Conservation (phyloP, 1,139 yeast species). For the Kluyveromyces sp. region DNA sequence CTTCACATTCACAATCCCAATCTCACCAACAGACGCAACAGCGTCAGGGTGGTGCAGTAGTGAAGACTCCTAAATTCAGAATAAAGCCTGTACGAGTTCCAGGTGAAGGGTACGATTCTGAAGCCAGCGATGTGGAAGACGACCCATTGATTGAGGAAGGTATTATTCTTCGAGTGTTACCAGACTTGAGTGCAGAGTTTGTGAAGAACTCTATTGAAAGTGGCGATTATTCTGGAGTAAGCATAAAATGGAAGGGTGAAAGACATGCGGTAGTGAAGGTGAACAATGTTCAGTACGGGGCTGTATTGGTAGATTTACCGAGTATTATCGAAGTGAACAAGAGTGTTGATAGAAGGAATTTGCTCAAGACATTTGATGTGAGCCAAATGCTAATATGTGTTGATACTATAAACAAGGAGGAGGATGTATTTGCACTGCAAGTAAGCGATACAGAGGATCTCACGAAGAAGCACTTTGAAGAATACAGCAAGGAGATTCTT, state of each 20-base stretch:
- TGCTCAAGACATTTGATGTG: conserved; percentile 79
- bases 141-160: conserved; percentile 92
- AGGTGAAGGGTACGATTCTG: conserved; percentile 95
- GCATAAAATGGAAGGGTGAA: conserved; percentile 70
- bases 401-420: conserved; percentile 49
- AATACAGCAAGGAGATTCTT: conserved; percentile 28
- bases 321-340: conserved; percentile 83
- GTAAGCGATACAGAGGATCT: conserved; percentile 28
- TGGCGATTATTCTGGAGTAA: conserved; percentile 69
- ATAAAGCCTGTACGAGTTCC: conserved; percentile 81
- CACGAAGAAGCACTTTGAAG: conserved; percentile 31
- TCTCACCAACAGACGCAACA: conserved; percentile 9
- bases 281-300: conserved; percentile 58
- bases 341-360: conserved; percentile 81
- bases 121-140: conserved; percentile 92
- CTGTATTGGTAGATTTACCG: conserved; percentile 82
- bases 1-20: conserved; percentile 10
- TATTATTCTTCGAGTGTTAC: conserved; percentile 65
- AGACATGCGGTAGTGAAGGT: conserved; percentile 61
- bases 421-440: conserved; percentile 35
- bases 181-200: conserved; percentile 58
- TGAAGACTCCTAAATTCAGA: conserved; percentile 53
- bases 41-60: conserved; percentile 2
- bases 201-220: conserved; percentile 74
- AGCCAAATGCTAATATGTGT: conserved; percentile 80